Conservation (phyloP, 23 red algal species). For the Pyropia yezoensis region DNA sequence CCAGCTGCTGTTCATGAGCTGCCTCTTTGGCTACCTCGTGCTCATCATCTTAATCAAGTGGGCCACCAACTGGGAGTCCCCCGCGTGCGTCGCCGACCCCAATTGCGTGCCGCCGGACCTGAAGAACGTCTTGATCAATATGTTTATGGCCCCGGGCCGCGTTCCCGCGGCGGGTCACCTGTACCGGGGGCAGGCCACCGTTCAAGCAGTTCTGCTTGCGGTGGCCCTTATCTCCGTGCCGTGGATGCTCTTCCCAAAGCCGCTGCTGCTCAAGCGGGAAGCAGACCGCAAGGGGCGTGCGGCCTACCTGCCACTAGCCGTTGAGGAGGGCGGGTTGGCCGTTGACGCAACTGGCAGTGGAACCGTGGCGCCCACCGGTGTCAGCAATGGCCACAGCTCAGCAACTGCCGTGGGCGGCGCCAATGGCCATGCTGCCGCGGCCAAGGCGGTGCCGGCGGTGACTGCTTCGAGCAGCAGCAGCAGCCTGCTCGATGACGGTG, state of each 20-base stretch:
- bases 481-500: background rate
- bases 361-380: background rate
- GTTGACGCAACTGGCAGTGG: too few relatives aligned
- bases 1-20: constrained; percentile 92
- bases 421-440: too few relatives aligned
- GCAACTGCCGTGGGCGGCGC: constrained; percentile 9
- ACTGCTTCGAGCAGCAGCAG: too few relatives aligned
- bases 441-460: background rate
- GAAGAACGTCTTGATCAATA: constrained; percentile 78
- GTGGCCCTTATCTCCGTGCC: constrained; percentile 67
- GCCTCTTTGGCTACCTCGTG: constrained; percentile 86
- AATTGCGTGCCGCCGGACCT: constrained; percentile 85
- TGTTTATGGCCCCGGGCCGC: constrained; percentile 90
- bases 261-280: constrained; percentile 56
- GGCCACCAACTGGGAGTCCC: constrained; percentile 78
- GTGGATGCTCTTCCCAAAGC: constrained; percentile 96
- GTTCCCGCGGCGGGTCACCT: constrained; percentile 47
- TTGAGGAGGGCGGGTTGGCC: too few relatives aligned
- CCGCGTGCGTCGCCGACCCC: constrained; percentile 40
- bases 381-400: constrained; percentile 27
- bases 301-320: constrained; percentile 25
- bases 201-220: constrained; percentile 67
- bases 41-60: constrained; percentile 86
- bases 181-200: constrained; percentile 55
- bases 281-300: constrained; percentile 36